These are phyloP conservation scores for Globisporangium viniferum DNA, from an alignment of 352 stramenopile species.

Conservation along the genomic window DNA sequence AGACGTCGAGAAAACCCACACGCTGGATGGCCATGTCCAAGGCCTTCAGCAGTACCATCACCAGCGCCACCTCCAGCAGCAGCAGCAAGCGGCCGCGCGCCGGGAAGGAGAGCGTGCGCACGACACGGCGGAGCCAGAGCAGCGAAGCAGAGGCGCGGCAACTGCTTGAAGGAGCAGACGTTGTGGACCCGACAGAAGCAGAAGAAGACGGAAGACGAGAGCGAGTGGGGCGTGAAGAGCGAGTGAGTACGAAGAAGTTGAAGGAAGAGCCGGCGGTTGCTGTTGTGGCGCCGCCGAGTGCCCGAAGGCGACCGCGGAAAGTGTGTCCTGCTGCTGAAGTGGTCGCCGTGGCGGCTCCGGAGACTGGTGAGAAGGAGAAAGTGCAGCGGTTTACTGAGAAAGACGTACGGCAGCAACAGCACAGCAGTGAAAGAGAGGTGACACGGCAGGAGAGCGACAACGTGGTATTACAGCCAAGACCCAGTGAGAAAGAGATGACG, in stretches of 20 bases:
- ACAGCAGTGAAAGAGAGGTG: neutral
- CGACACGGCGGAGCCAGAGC: neutral
- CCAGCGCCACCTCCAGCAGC: neutral
- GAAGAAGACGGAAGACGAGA: neutral
- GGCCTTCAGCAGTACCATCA: neutral
- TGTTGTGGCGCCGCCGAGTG: neutral
- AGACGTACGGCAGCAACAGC: neutral
- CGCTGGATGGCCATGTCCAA: neutral
- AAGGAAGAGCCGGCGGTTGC: neutral
- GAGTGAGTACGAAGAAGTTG: neutral
- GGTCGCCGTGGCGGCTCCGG: neutral
- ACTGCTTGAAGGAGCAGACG: neutral
- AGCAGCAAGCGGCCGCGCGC: neutral
- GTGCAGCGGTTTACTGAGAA: neutral
- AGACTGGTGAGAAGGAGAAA: neutral
- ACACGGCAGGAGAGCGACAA: neutral
- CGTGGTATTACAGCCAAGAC: neutral
- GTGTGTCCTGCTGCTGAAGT: neutral
- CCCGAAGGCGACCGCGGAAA: constrained; percentile 1
- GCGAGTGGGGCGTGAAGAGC: neutral
- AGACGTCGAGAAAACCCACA: neutral
- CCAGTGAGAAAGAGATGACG: neutral
- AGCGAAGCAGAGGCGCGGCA: neutral
- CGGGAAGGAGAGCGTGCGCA: constrained; percentile 1
- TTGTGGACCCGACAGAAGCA: neutral